Evolutionary conservation across 2,329 filamentous ascomycete species (phyloP).

Genomic region (Exophiala spinifera): DNA sequence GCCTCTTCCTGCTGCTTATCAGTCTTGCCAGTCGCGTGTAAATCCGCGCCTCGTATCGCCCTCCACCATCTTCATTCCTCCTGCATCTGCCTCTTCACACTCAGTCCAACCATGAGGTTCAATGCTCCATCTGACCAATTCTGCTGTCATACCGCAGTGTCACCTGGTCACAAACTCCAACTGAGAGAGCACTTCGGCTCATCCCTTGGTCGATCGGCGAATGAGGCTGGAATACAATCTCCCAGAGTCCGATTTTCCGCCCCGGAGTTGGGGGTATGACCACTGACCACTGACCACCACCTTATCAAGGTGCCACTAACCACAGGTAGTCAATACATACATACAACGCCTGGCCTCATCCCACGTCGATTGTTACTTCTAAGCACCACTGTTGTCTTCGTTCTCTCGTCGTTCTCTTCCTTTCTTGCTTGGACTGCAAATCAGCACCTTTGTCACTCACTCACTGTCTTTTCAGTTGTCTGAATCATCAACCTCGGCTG

Average conservation of each 20-base stretch:
- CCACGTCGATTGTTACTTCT: constrained; percentile 4
- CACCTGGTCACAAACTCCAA: constrained; percentile 27
- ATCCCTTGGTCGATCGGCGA: constrained; percentile 12
- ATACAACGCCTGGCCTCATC: constrained; percentile 8
- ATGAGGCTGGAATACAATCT: constrained; percentile 2
- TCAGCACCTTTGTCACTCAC: background rate
- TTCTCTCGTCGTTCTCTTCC: constrained; percentile 2
- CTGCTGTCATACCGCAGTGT: constrained; percentile 23
- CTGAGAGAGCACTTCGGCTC: constrained; percentile 20
- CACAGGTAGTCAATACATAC: background rate
- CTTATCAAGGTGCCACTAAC: constrained; percentile 19
- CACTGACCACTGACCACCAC: too few species aligned
- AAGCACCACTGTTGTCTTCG: background rate
- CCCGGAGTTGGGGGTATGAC: constrained; percentile 12
- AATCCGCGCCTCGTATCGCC: constrained; percentile 6
- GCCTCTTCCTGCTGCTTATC: constrained; percentile 11
- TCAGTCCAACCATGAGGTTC: too few species aligned
- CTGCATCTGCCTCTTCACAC: background rate
- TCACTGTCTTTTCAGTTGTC: background rate
- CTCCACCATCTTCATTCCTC: constrained; percentile 2
- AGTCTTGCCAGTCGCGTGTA: constrained; percentile 18
- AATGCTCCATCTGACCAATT: constrained; percentile 20
- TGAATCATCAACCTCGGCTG: background rate
- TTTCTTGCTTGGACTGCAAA: background rate
- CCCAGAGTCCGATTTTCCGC: background rate